Conservation (phyloP, 1,284 basidiomycete species). For the Farysia itapuensis region DNA sequence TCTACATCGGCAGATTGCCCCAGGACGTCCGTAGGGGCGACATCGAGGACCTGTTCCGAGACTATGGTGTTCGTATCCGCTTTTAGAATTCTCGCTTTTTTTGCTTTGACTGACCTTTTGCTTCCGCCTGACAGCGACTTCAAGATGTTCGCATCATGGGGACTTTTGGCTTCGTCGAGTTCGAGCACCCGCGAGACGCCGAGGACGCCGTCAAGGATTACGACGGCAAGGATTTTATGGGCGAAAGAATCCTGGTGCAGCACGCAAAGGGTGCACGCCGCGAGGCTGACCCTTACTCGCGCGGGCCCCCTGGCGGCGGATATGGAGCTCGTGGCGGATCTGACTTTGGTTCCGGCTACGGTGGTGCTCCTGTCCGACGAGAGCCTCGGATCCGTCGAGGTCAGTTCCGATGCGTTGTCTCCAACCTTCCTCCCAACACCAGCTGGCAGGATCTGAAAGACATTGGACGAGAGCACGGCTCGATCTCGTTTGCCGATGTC, state of each 20-base stretch:
- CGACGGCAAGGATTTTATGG: constrained; percentile 56
- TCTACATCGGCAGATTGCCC: constrained; percentile 55
- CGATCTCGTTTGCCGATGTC: constrained; percentile 55
- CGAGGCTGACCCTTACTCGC: constrained; percentile 34
- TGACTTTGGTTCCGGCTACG: constrained; percentile 31
- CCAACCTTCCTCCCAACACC: constrained; percentile 82
- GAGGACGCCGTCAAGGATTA: constrained; percentile 57
- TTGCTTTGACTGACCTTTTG: neutral
- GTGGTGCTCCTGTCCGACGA: constrained; percentile 30
- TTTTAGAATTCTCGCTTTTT: constrained; percentile 1
- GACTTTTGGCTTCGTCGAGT: constrained; percentile 57
- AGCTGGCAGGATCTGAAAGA: constrained; percentile 98
- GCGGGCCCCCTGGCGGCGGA: constrained; percentile 25
- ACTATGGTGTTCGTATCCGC: constrained; percentile 47
- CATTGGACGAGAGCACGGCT: constrained; percentile 86
- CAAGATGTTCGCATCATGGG: constrained; percentile 56
- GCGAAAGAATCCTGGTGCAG: constrained; percentile 57
- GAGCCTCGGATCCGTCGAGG: constrained; percentile 47
- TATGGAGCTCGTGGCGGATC: constrained; percentile 28
- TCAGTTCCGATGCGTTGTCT: constrained; percentile 50
- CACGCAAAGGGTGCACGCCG: constrained; percentile 48
- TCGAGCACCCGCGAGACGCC: constrained; percentile 56
- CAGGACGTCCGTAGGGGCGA: constrained; percentile 49
- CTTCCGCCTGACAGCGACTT: constrained; percentile 13
- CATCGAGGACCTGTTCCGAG: constrained; percentile 56